Evolutionary conservation across 768 basidiomycete species (phyloP).

Genomic region (Tricholoma terreum): DNA sequence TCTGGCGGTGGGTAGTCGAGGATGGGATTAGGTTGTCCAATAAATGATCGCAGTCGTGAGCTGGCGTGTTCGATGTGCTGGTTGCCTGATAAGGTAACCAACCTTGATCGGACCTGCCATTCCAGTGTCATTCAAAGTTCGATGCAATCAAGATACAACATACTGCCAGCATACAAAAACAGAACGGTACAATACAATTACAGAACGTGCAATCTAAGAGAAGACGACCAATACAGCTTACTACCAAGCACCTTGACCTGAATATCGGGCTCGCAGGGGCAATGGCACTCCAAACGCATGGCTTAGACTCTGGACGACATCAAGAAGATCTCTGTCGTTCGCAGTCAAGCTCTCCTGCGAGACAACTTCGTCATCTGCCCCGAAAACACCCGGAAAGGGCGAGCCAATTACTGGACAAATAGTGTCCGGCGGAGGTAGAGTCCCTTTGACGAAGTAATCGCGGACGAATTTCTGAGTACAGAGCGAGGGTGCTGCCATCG

Average conservation of each 20-base stretch:
- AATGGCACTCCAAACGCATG: neutral
- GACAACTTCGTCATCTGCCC: neutral
- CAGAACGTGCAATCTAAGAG: too few relatives aligned
- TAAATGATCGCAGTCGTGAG: neutral
- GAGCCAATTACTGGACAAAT: slow-evolving; percentile 33
- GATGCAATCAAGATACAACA: too few relatives aligned
- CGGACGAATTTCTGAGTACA: slow-evolving; percentile 30
- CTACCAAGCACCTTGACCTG: too few relatives aligned
- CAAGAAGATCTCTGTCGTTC: neutral
- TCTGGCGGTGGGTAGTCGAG: neutral
- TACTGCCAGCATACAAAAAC: too few relatives aligned
- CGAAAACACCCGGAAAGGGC: slow-evolving; percentile 20
- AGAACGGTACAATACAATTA: too few relatives aligned
- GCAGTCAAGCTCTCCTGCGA: neutral
- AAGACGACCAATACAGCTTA: too few relatives aligned
- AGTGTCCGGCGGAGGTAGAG: slow-evolving; percentile 36
- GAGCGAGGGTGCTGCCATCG: slow-evolving; percentile 21
- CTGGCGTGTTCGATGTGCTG: neutral
- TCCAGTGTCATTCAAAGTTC: too few relatives aligned
- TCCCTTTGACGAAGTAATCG: slow-evolving; percentile 39
- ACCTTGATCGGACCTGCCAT: too few relatives aligned
- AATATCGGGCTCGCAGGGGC: neutral
- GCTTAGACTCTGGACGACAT: neutral
- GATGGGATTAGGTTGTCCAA: neutral
- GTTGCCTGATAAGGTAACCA: neutral